phyloP scores from a whole-genome alignment of 345 rosid species.

The Lepidium africanum region DNA sequence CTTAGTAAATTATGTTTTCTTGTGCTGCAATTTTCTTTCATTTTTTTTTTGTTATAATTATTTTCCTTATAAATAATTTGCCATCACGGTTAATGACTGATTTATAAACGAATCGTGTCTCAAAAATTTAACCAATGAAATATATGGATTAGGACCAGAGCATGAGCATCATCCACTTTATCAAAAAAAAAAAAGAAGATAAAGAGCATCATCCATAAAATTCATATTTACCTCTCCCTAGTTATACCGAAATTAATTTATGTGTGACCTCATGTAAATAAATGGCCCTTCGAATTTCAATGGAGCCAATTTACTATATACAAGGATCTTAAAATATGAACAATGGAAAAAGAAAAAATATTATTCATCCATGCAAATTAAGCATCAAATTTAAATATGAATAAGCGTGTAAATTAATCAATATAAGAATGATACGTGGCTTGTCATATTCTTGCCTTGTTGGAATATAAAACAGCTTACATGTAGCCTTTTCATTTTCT shows the following conservation, averaged over 20 bases:
- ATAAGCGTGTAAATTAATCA: constrained; percentile 4
- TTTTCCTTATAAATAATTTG: background rate
- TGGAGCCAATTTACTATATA: constrained; percentile 16
- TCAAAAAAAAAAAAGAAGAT: no score
- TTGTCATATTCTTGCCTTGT: constrained; percentile 7
- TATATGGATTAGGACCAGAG: background rate
- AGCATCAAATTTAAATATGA: constrained; percentile 24
- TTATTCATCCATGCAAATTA: constrained; percentile 16
- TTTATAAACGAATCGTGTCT: background rate
- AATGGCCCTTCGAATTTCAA: constrained; percentile 8
- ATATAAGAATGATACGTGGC: constrained; percentile 19
- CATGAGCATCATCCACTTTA: background rate
- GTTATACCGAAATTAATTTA: background rate
- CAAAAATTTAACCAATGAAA: background rate
- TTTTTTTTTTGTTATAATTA: background rate
- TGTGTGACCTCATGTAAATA: constrained; percentile 1
- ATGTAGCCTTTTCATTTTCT: constrained; percentile 10
- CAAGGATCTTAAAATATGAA: constrained; percentile 22
- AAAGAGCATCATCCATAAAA: background rate
- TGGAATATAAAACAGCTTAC: constrained; percentile 24
- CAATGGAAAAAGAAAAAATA: no score
- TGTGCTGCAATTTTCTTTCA: background rate
- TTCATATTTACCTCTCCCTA: background rate
- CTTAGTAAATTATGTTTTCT: no score
- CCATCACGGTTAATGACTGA: background rate